phyloP scores from a whole-genome alignment of 139 green algal species.

The Chlorella sp. region DNA sequence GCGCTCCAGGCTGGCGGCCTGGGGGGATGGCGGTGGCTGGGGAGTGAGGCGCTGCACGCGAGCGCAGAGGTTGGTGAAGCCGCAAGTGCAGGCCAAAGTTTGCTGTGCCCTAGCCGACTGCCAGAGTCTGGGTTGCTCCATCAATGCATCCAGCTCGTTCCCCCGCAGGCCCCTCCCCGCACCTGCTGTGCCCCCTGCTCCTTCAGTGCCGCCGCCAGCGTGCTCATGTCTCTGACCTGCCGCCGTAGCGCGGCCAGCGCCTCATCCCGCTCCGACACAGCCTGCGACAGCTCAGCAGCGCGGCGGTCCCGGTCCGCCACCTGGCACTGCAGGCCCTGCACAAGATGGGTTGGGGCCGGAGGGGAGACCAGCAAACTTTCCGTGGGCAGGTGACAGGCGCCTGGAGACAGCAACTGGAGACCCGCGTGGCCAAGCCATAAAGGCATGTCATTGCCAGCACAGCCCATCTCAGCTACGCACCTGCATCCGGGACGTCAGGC shows the following conservation, averaged over 20 bases:
- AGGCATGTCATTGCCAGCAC: no score
- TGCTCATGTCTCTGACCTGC: no score
- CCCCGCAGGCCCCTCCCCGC: background rate
- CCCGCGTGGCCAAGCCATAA: no score
- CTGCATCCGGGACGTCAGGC: background rate
- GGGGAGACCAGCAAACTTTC: no score
- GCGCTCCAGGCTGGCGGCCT: background rate
- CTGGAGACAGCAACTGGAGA: no score
- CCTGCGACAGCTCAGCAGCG: background rate
- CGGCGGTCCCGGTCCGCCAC: background rate
- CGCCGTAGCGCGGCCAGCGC: background rate
- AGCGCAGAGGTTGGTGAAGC: background rate
- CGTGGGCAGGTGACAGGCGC: no score
- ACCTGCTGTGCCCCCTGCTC: background rate
- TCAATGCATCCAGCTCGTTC: background rate
- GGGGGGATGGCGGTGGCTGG: background rate
- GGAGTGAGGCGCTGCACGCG: background rate
- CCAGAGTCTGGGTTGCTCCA: no score
- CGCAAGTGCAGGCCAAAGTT: background rate
- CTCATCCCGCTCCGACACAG: background rate
- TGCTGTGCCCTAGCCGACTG: no score
- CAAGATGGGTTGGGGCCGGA: no score
- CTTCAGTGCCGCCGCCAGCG: background rate
- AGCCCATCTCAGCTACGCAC: no score
- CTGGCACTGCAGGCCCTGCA: conserved; percentile 5